These are phyloP conservation scores for Eimeria necatrix DNA, from an alignment of 169 alveolate species.

Conservation along the genomic window DNA sequence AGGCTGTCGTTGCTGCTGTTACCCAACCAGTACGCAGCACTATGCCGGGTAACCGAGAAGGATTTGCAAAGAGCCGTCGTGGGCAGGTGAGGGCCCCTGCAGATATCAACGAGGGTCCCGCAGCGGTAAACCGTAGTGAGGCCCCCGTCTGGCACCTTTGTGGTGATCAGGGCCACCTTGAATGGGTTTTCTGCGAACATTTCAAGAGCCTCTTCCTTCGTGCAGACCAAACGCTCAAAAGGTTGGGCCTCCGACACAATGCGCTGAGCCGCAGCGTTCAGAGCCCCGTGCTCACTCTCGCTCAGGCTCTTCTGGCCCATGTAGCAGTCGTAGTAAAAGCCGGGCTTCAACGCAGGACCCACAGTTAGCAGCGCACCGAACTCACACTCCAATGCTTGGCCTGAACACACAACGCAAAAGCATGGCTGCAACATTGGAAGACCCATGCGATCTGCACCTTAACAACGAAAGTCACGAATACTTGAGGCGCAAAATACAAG, in stretches of 20 bases:
- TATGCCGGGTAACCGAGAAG: conserved; percentile 96
- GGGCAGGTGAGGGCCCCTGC: conserved; percentile 99
- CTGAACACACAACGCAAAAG: conserved; percentile 48
- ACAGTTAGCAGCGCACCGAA: conserved; percentile 98
- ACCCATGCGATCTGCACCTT: neutral
- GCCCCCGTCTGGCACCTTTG: conserved; percentile 97
- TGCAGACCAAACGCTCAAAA: conserved; percentile 96
- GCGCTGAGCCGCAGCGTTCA: conserved; percentile 89
- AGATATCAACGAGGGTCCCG: conserved; percentile 98
- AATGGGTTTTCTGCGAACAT: conserved; percentile 98
- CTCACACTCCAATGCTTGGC: conserved; percentile 96
- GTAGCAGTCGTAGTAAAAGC: conserved; percentile 99
- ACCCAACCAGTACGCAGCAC: conserved; percentile 99
- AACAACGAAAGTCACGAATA: neutral
- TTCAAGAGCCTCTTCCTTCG: conserved; percentile 98
- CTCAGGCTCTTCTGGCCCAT: conserved; percentile 91
- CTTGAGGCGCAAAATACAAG: neutral
- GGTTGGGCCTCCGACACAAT: conserved; percentile 93
- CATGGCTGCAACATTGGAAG: neutral
- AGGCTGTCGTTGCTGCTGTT: conserved; percentile 95
- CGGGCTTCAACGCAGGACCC: conserved; percentile 98
- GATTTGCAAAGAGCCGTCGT: conserved; percentile 93
- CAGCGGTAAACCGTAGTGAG: conserved; percentile 98
- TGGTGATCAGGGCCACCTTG: conserved; percentile 96
- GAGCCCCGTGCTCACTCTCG: conserved; percentile 62